Evolutionary conservation across 148 eudicot species (phyloP).

Genomic region (Camellia japonica): DNA sequence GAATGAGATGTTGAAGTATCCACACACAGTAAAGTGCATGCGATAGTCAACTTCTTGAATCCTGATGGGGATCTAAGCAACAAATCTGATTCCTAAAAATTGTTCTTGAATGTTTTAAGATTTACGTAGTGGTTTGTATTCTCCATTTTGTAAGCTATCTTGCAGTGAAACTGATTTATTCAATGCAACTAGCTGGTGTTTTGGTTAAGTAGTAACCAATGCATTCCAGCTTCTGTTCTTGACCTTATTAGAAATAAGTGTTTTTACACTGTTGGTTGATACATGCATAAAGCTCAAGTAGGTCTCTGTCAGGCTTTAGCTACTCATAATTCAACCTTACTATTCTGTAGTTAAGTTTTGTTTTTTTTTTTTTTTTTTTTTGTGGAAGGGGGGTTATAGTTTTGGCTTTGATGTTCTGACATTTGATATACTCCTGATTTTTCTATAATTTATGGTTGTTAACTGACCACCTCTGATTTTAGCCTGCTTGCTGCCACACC

Average conservation of each 20-base stretch:
- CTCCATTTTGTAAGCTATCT: neutral
- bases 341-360: neutral
- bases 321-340: neutral
- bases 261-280: neutral
- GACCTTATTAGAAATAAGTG: neutral
- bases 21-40: neutral
- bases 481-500: no score
- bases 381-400: no score
- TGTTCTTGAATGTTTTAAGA: neutral
- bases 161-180: neutral
- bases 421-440: neutral
- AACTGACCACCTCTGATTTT: neutral
- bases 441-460: neutral
- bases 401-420: neutral
- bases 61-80: neutral
- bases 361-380: no score
- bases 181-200: neutral
- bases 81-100: neutral
- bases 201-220: neutral
- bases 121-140: neutral
- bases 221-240: neutral
- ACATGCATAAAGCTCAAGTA: neutral
- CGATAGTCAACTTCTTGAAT: neutral
- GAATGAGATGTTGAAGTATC: slow-evolving; percentile 8
- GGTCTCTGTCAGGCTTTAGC: neutral